These are phyloP conservation scores for Emericellopsis terricola DNA, from an alignment of 495 filamentous ascomycete species.

Conservation along the genomic window DNA sequence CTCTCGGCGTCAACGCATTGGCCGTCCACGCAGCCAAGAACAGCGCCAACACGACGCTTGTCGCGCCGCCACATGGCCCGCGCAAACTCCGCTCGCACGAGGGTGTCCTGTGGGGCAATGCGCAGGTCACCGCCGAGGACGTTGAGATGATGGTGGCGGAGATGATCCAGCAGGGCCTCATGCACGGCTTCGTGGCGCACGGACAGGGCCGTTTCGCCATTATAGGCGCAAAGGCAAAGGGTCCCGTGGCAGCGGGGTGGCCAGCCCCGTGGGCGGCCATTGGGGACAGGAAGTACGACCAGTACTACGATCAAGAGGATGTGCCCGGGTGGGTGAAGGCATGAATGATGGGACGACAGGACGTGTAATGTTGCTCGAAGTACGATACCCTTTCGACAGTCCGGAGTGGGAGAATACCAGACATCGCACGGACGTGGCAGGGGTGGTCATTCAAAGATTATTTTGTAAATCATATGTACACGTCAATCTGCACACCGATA, in stretches of 20 bases:
- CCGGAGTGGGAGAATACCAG: no score
- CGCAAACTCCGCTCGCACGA: conserved; percentile 27
- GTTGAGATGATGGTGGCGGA: conserved; percentile 66
- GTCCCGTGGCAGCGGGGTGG: conserved; percentile 27
- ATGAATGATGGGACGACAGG: conserved; percentile 1
- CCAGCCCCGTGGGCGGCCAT: conserved; percentile 14
- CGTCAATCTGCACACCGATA: no score
- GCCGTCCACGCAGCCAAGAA: conserved; percentile 24
- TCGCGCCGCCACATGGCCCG: conserved; percentile 25
- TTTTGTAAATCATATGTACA: no score
- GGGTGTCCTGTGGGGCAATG: conserved; percentile 32
- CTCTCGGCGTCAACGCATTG: conserved; percentile 12
- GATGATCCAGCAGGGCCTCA: conserved; percentile 63
- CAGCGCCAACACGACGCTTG: conserved; percentile 14
- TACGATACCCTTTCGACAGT: no score
- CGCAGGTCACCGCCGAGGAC: conserved; percentile 37
- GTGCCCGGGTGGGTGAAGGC: conserved; percentile 18
- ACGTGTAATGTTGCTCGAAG: conserved; percentile 1
- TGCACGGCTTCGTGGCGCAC: conserved; percentile 76
- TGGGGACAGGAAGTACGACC: conserved; percentile 13
- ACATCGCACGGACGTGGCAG: no score
- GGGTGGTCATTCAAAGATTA: no score
- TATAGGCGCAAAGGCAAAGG: conserved; percentile 49
- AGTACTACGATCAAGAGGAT: conserved; percentile 13
- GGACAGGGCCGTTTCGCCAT: conserved; percentile 60